A percentile compares a stretch with the other conserved stretches of the same genome.
Evolutionary conservation across 352 stramenopile genomes (phyloP).

Genomic region (Globisporangium nunn): DNA sequence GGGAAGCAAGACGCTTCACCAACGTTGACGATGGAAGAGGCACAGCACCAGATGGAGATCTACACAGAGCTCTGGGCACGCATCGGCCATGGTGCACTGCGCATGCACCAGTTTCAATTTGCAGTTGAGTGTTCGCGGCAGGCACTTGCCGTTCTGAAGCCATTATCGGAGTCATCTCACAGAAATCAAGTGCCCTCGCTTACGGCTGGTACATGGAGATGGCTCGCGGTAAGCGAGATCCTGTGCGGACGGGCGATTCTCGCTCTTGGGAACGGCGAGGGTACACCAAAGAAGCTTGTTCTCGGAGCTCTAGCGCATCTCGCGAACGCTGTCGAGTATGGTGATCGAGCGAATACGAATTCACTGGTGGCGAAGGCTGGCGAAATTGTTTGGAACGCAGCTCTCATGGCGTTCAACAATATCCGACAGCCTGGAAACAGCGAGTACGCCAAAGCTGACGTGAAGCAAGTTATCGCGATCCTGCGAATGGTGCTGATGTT

Average conservation of each 20-base stretch:
- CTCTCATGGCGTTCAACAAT: slow-evolving; percentile 22
- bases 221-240: slow-evolving; percentile 59
- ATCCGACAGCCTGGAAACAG: slow-evolving; percentile 13
- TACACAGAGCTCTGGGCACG: slow-evolving; percentile 70
- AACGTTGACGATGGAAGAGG: slow-evolving; percentile 32
- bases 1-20: slow-evolving; percentile 4
- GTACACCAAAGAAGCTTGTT: slow-evolving; percentile 35
- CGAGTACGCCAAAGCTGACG: slow-evolving; percentile 12
- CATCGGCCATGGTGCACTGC: slow-evolving; percentile 49
- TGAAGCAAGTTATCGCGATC: slow-evolving; percentile 16
- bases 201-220: slow-evolving; percentile 38
- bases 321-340: slow-evolving; percentile 38
- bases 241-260: slow-evolving; percentile 52
- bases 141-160: slow-evolving; percentile 18
- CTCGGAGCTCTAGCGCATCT: slow-evolving; percentile 49
- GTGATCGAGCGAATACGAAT: slow-evolving; percentile 13
- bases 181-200: not conserved
- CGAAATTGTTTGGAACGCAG: slow-evolving; percentile 78
- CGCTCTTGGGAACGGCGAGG: slow-evolving; percentile 32
- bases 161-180: slow-evolving; percentile 13
- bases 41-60: slow-evolving; percentile 52
- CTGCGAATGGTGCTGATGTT: slow-evolving; percentile 19
- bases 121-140: slow-evolving; percentile 49
- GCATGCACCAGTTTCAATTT: slow-evolving; percentile 34
- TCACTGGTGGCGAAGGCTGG: slow-evolving; percentile 37